These are phyloP conservation scores for Talaromyces sp. DNA, from an alignment of 2,329 filamentous ascomycete genomes.

Conservation along the genomic window DNA sequence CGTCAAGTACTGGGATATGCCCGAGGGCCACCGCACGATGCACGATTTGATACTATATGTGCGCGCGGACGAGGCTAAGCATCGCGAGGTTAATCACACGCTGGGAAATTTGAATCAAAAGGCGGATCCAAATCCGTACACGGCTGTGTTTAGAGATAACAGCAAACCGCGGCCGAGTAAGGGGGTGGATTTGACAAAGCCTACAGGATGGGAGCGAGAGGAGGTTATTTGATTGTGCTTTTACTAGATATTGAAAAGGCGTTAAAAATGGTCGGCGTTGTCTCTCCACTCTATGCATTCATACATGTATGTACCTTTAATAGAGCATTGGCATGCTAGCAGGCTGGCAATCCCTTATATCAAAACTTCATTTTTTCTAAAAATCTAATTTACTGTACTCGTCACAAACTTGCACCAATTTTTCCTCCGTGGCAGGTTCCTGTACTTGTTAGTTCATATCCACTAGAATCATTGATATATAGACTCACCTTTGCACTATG, in stretches of 20 bases:
- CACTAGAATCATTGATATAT: neutral
- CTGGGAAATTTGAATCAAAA: conserved; percentile 81
- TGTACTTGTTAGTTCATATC: neutral
- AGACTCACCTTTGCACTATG: conserved; percentile 1
- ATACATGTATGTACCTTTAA: neutral
- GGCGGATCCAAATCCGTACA: conserved; percentile 88
- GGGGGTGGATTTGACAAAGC: conserved; percentile 59
- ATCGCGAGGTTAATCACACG: conserved; percentile 94
- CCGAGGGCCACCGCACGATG: conserved; percentile 77
- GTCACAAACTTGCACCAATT: conserved; percentile 2
- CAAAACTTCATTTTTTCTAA: neutral
- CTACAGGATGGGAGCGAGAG: conserved; percentile 74
- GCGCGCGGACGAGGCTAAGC: conserved; percentile 81
- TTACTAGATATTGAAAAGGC: neutral
- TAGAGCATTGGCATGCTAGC: neutral
- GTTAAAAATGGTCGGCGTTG: neutral
- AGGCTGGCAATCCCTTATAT: neutral
- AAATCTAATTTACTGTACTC: neutral
- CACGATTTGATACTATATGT: conserved; percentile 83
- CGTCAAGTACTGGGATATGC: conserved; percentile 90
- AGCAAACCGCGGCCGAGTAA: conserved; percentile 65
- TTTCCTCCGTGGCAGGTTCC: conserved; percentile 1
- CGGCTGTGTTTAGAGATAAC: conserved; percentile 71
- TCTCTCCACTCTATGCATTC: neutral
- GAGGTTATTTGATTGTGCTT: conserved; percentile 59